A percentile compares a stretch with the other conserved stretches of the same genome.
Evolutionary conservation across 208 protist species (phyloP).

Genomic region (Histomonas meleagridis): DNA sequence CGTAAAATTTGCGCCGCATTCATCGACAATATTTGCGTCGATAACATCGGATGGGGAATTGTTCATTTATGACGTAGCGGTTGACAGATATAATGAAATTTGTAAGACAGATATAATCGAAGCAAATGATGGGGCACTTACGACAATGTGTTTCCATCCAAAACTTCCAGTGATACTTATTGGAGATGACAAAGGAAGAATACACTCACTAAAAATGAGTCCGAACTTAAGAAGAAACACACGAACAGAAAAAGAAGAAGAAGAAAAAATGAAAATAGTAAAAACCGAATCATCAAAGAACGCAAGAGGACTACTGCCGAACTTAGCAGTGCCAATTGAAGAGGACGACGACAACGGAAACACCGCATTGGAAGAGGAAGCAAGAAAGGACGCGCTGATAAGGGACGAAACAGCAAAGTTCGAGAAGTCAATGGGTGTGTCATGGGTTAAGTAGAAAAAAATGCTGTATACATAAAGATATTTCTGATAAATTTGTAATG

Average conservation of each 20-base stretch:
- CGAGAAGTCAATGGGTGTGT: background rate
- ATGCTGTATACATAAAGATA: too few relatives aligned
- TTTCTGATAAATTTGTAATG: too few relatives aligned
- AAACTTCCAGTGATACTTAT: constrained; percentile 16
- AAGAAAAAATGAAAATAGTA: background rate
- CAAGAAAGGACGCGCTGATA: background rate
- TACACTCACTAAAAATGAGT: background rate
- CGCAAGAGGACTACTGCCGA: background rate
- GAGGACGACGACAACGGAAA: background rate
- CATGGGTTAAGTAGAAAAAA: too few relatives aligned
- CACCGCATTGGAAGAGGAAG: background rate
- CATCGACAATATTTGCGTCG: background rate
- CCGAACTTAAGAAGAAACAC: constrained; percentile 23
- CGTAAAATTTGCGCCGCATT: background rate
- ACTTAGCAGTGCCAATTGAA: background rate
- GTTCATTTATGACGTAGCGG: background rate
- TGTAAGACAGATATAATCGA: constrained; percentile 10
- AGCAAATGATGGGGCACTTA: background rate
- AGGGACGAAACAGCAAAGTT: constrained; percentile 10
- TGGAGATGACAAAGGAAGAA: background rate
- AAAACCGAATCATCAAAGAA: background rate
- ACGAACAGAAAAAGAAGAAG: background rate
- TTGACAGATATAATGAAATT: background rate
- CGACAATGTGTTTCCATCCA: background rate
- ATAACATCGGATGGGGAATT: background rate